Evolutionary conservation across 2,329 filamentous ascomycete species (phyloP), one percentile per base, ranked within the genome.

Genomic region (Colletotrichum paranaense): DNA sequence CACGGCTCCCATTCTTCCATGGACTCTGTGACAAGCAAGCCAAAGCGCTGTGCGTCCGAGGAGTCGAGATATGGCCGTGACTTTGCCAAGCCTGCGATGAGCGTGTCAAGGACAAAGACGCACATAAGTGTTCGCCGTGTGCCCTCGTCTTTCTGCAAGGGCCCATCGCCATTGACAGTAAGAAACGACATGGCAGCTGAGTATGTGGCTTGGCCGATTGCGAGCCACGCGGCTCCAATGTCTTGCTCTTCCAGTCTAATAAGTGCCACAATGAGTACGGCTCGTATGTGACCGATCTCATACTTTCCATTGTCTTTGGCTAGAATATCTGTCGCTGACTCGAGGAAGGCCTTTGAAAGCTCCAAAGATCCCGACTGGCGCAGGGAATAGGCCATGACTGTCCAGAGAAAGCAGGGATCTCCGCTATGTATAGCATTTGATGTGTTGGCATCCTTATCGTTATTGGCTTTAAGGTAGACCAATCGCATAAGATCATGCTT

Each of bases 401-500:
- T 65, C 73, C 64, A 68, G 6, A 73, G 3, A 7, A 63, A 57
- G n/a, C 52, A 26, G 2, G 65, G 24, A 22, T 73, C 70, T 1
- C 70, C 52, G 26, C 5, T 49, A 1, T 55, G 52, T 5, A 69
- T 63, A 2, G n/a, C 28, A 19, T 63, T 24, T 2, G 60, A 24
- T n/a, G 7, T 32, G 22, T 28, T 28, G 12, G 57, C 7, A 22
- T 16, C 19, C 1, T 28, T 26, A 4, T 30, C 22, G n/a, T 24
- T 5, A 14, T 30, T 62, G 30, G 52, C 28, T 3, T 64, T 26
- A 26, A 73, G 11, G 22, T 67, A 66, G 2, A 60, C 60, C 14
- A 67, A 55, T 12, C 73, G 59, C 3, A 73, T 26, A 0, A 75
- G 56, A 14, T 72, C 71, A 38, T 75, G 67, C 38, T 73, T 75